A percentile compares a stretch with the other conserved stretches of the same genome.
These are phyloP conservation scores for Blastomyces emzantsi DNA, from an alignment of 2,329 filamentous ascomycete genomes.

Conservation along the genomic window DNA sequence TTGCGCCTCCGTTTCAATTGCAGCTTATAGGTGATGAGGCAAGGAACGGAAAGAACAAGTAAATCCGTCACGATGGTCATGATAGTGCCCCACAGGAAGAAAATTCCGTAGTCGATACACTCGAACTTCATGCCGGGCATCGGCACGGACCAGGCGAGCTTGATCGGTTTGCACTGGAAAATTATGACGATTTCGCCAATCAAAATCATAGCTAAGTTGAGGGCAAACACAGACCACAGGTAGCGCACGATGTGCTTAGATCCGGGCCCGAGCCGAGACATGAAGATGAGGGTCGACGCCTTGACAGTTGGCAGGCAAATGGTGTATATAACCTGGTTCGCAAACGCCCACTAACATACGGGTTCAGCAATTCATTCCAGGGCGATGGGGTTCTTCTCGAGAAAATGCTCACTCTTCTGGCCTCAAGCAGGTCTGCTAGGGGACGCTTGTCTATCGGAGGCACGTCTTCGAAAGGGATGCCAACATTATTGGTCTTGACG, in stretches of 20 bases:
- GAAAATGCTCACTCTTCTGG: background rate
- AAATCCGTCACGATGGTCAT: conserved; percentile 27
- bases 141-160: conserved; percentile 17
- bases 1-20: conserved; percentile 24
- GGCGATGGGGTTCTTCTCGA: background rate
- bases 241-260: conserved; percentile 18
- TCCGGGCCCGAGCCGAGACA: conserved; percentile 24
- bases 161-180: conserved; percentile 26
- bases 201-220: conserved; percentile 20
- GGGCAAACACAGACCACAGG: conserved; percentile 18
- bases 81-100: conserved; percentile 23
- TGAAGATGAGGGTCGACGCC: conserved; percentile 24
- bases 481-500: conserved; percentile 23
- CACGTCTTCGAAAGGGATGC: conserved; percentile 21
- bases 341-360: conserved; percentile 20
- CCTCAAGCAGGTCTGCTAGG: conserved; percentile 10
- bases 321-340: conserved; percentile 26
- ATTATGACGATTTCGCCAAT: conserved; percentile 23
- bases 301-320: conserved; percentile 25
- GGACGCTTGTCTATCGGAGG: conserved; percentile 12
- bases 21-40: conserved; percentile 25
- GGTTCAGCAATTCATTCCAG: background rate
- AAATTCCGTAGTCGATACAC: conserved; percentile 25
- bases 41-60: conserved; percentile 25
- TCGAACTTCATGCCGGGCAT: conserved; percentile 13